phyloP scores from a whole-genome alignment of 495 filamentous ascomycete species.

The Penicillium roqueforti region DNA sequence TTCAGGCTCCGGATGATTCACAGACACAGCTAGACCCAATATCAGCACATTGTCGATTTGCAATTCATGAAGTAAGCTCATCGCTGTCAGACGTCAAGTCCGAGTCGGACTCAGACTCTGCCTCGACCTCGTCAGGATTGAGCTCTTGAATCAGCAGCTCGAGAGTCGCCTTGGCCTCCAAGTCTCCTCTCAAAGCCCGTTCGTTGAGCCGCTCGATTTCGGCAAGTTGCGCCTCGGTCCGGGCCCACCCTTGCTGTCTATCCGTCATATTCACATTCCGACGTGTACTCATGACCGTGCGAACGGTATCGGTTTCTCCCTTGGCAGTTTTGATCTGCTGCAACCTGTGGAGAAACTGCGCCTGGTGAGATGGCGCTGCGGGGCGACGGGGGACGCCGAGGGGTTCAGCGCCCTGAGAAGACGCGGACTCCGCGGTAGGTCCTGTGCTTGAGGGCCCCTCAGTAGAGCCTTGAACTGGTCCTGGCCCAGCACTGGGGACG shows the following conservation, averaged over 20 bases:
- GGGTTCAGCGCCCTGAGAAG: conserved; percentile 1
- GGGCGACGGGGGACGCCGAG: conserved; percentile 16
- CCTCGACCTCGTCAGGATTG: not conserved
- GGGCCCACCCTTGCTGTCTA: conserved; percentile 38
- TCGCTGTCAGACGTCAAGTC: not conserved
- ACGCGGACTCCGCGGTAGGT: not conserved
- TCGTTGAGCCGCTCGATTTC: conserved; percentile 34
- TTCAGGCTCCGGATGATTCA: not conserved
- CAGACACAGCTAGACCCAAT: not conserved
- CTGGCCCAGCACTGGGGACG: conserved; percentile 26
- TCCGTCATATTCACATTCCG: conserved; percentile 32
- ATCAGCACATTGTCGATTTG: not conserved
- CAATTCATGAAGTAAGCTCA: not conserved
- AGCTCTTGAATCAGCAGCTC: conserved; percentile 20
- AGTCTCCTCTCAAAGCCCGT: conserved; percentile 32
- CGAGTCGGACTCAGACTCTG: not conserved
- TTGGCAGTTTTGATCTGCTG: conserved; percentile 38
- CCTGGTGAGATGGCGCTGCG: conserved; percentile 32
- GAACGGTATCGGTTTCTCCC: conserved; percentile 45
- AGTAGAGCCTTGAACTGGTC: not conserved
- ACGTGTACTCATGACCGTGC: conserved; percentile 29
- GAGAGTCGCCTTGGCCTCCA: conserved; percentile 30
- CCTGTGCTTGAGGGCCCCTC: not conserved
- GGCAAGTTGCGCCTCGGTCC: conserved; percentile 38
- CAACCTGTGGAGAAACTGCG: conserved; percentile 42